Base-by-base conservation (phyloP, 2,329 filamentous ascomycete genomes). In the Colletotrichum sansevieriae region DNA sequence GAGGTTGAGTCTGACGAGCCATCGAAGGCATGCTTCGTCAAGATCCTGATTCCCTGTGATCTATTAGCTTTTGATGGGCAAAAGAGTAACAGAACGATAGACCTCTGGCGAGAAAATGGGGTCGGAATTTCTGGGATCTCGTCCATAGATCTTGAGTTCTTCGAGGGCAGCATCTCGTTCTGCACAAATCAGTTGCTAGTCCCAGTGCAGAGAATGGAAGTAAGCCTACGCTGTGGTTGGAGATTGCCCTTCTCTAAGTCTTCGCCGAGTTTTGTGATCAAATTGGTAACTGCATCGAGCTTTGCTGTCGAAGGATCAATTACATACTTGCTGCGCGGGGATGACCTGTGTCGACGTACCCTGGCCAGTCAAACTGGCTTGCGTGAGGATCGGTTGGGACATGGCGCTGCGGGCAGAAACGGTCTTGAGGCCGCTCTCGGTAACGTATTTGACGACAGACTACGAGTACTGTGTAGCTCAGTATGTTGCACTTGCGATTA, bases 91-190 rank as follows among this genome's bases (percentile, higher is more conserved):
- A 51, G 22, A 25, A 8, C 43, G 41, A 47, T 83, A 72, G 84
- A 92, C 94, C 79, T 91, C 83, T 78, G 88, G 87, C n/a, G 92
- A 91, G 79, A 96, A 98, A 66, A 98, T 95, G 1, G 93, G 91
- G 66, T 91, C 91, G 33, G 94, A 90, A 79, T 93, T 85, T 35
- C 82, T 83, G 8, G 91, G 88, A 74, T 91, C 90, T 69, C 94
- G 90, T 7, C 94, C 92, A 74, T 92, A 88, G 37, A 95, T 83
- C 79, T 97, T 97, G 56, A 98, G 84, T 73, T 94, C 82, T 72
- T 91, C 88, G 4, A 92, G 78, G 12, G 84, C 83, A 10, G 84
- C 80, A 73, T 89, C 87, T 70, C 89, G 87, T 75, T 92, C 92
- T 94, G 71, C 15, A 20, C 13, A 9, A 12, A 13, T 62, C 56